Evolutionary conservation across 345 rosid species (phyloP), one percentile per base, ranked within the genome.

Genomic region (Brassica rapa): DNA sequence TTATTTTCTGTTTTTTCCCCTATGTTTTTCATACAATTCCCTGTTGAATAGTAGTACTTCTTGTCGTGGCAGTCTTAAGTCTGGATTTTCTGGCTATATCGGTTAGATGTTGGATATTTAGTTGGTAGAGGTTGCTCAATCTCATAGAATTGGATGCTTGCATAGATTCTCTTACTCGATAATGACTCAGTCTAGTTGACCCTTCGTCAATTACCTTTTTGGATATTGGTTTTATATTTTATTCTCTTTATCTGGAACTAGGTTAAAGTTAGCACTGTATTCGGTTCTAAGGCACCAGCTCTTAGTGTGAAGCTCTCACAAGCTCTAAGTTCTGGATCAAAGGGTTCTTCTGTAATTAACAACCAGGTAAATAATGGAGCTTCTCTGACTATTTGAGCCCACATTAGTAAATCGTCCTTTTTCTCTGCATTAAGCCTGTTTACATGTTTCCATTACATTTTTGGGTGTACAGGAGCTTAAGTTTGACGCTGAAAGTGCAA

Each of bases 211-310:
- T 15, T 49, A 51, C 8, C 7, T 5, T 25, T 15, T 11, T 5
- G 51, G 37, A 56, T 19, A 71, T 12, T 37, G 8, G 9, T 35
- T 8, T 46, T 46, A 8, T 66, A 29, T 4, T 16, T 27, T 62
- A 37, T 35, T 35, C 53, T 30, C 16, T 55, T 35, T 56, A 64
- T 43, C 69, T 56, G 53, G 79, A 3, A 79, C 70, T 87, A 96
- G 99, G 96, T 93, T 78, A 87, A 73, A 82, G 97, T 96, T 70
- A 89, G 83, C 82, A 93, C 98, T 25, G 96, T 87, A 5, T 90
- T 93, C 41, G 95, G 96, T 72, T 87, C 97, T 61, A 88, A 80
- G 82, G 88, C 93, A 76, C 99, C 99, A 66, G 84, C 94, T 64
- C 82, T 93, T 79, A 85, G 84, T 37, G 92, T 96, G 84, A 89